These are phyloP conservation scores for Candida pseudocylindracea DNA, from an alignment of 1,139 yeast species.

Conservation along the genomic window DNA sequence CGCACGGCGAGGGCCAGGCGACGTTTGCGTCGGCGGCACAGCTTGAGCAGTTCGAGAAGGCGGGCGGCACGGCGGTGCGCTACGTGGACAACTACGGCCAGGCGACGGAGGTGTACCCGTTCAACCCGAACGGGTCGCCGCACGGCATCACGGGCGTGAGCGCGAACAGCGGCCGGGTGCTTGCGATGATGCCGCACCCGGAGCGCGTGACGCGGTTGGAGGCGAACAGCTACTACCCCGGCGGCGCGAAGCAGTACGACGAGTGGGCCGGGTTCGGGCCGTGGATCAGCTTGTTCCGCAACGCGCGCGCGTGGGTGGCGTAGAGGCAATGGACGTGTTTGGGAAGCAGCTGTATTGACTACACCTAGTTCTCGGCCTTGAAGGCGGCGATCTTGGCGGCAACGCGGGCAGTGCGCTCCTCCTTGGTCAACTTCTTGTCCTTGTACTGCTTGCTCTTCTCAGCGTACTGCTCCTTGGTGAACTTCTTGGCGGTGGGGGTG, in stretches of 20 bases:
- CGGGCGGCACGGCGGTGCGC: slow-evolving; percentile 17
- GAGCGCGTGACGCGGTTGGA: slow-evolving; percentile 84
- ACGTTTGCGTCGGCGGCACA: slow-evolving; percentile 26
- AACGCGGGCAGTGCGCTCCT: slow-evolving; percentile 75
- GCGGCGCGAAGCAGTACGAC: slow-evolving; percentile 22
- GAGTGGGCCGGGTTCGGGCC: slow-evolving; percentile 69
- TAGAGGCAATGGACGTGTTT: slow-evolving; percentile 3
- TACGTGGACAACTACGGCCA: slow-evolving; percentile 84
- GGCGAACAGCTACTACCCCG: slow-evolving; percentile 82
- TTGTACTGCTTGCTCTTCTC: slow-evolving; percentile 89
- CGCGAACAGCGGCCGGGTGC: slow-evolving; percentile 79
- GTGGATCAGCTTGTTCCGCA: slow-evolving; percentile 85
- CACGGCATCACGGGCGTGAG: slow-evolving; percentile 85
- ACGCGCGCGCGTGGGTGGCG: slow-evolving; percentile 87
- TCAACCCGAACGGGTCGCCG: slow-evolving; percentile 92
- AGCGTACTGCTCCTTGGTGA: slow-evolving; percentile 95
- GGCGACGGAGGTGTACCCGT: slow-evolving; percentile 66
- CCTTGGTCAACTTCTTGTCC: slow-evolving; percentile 73
- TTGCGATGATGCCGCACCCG: slow-evolving; percentile 99
- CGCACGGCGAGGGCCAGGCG: slow-evolving; percentile 98
- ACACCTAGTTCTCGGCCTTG: slow-evolving; percentile 15
- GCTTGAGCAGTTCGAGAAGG: slow-evolving; percentile 11
- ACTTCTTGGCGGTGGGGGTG: slow-evolving; percentile 85
- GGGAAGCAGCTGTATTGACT: not conserved
- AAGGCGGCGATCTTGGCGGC: slow-evolving; percentile 84